Evolutionary conservation across 179 eudicot genomes (phyloP).

Genomic region (Silene coronaria): DNA sequence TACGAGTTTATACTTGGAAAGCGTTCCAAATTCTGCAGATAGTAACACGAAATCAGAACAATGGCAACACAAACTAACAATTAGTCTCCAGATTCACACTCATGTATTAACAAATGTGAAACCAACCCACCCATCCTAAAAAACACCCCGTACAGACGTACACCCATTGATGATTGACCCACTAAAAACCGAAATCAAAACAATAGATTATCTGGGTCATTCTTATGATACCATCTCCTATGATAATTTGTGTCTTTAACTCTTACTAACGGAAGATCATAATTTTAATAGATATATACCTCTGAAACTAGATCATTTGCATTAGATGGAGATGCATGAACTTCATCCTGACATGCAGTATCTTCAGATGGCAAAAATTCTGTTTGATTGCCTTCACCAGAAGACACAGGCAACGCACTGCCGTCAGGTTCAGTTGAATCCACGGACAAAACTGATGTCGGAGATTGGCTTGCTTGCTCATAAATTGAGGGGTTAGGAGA

Average conservation of each 20-base stretch:
- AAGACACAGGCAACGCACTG: conserved; percentile 43
- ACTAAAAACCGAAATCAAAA: too few species aligned
- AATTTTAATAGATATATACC: conserved; percentile 23
- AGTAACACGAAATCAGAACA: conserved; percentile 11
- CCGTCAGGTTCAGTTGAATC: conserved; percentile 26
- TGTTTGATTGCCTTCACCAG: conserved; percentile 28
- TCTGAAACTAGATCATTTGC: conserved; percentile 21
- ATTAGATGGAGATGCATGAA: conserved; percentile 4
- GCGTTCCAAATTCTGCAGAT: conserved; percentile 35
- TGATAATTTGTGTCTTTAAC: too few species aligned
- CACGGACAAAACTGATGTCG: conserved; percentile 59
- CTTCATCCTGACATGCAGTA: conserved; percentile 18
- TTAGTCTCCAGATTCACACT: background rate
- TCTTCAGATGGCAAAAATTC: conserved; percentile 14
- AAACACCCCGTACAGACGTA: too few species aligned
- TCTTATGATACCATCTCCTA: too few species aligned
- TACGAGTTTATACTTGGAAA: conserved; percentile 23
- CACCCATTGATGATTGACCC: too few species aligned
- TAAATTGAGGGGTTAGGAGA: conserved; percentile 35
- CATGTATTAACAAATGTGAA: background rate
- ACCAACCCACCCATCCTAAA: background rate
- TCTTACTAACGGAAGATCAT: background rate
- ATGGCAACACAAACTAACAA: background rate
- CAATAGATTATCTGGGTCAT: too few species aligned
- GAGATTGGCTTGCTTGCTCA: conserved; percentile 61